Conservation (phyloP, 1,284 basidiomycete species). For the Coniophora puteana region DNA sequence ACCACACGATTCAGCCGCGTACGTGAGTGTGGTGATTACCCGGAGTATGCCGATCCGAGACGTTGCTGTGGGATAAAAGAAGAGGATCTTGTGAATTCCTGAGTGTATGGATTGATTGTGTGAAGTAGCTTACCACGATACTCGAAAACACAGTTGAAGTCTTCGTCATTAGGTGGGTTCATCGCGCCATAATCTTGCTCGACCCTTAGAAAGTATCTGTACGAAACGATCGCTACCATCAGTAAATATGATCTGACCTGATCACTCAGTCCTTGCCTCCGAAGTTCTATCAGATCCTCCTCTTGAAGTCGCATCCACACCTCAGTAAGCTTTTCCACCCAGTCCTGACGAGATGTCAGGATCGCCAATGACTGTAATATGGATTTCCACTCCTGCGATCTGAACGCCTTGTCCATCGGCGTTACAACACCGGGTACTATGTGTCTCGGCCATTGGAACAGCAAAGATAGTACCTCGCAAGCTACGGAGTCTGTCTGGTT, state of each 20-base stretch:
- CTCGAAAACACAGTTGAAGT: constrained; percentile 13
- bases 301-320: constrained; percentile 13
- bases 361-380: constrained; percentile 9
- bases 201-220: constrained; percentile 18
- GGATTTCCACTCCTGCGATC: constrained; percentile 12
- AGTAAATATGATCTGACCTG: no score
- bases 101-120: no score
- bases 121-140: constrained; percentile 17
- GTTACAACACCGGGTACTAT: constrained; percentile 17
- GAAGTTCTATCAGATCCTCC: constrained; percentile 9
- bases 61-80: constrained; percentile 10
- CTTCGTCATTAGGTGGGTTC: constrained; percentile 6
- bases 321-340: constrained; percentile 13
- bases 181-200: constrained; percentile 14
- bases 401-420: constrained; percentile 5
- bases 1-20: constrained; percentile 13
- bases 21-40: constrained; percentile 19
- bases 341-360: constrained; percentile 10
- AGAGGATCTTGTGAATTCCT: no score
- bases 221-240: background rate
- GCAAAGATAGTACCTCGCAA: constrained; percentile 15
- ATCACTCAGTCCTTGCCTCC: constrained; percentile 6
- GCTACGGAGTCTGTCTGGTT: constrained; percentile 15
- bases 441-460: constrained; percentile 10
- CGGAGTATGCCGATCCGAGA: constrained; percentile 17